Base-by-base conservation (phyloP, 768 basidiomycete species). In the Lactarius deliciosus region DNA sequence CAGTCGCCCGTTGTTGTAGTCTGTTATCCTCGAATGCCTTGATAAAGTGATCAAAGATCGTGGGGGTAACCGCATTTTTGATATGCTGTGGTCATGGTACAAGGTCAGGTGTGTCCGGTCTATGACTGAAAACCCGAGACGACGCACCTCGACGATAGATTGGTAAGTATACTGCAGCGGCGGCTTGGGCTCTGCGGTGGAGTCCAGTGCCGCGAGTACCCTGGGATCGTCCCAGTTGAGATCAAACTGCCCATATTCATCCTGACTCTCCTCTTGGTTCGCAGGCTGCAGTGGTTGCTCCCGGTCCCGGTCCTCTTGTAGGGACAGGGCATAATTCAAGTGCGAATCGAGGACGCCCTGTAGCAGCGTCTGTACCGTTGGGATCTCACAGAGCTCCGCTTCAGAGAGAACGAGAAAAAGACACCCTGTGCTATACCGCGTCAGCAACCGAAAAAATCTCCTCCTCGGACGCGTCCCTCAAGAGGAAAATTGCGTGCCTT, bases 181-280 rank as follows among this genome's bases (percentile, higher is more conserved):
- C 6, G 41, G 55, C 7, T 7, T 38, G 16, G 50, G 61, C 20
- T 30, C 50, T 2, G 40, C 8, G 15, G 61, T 30, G 28, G 32
- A 58, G 57, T 66, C 45, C 3, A 66, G 47, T 20, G 86, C 79
- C 34, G 84, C 86, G 20, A 83, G 72, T 1, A 90, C 73, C 18
- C 79, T 81, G 25, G 86, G 87, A 70, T 92, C 89, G 61, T 83
- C 77, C 28, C 86, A 79, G 63, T 89, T 85, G 57, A 88, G 76
- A 66, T 85, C 83, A 47, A 88, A 72, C 54, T 79, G 77, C 18
- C 82, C 85, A 69, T 86, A 94, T 61, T 89, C 86, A 64, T 93
- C 91, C 72, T 95, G 91, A 69, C 89, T 92, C 67, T 93, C 92
- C 71, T 85, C 84, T 54, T 81, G 82, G 43, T 83, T 83, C 20